phyloP scores from a whole-genome alignment of 305 asterid species.

The Fraxinus xanthoxyloides region DNA sequence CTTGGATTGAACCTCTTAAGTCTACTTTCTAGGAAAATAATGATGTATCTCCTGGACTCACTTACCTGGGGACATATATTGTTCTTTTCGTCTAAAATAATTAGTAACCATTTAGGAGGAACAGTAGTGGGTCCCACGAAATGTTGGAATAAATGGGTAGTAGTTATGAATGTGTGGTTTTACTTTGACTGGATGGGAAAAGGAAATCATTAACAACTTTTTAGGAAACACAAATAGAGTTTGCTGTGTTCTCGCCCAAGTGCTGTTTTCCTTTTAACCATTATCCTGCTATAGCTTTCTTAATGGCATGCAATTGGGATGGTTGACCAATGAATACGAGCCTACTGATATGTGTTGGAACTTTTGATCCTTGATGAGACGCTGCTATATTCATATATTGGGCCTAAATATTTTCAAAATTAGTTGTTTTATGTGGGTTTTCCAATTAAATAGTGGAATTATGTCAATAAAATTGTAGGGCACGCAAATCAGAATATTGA shows the following conservation, averaged over 20 bases:
- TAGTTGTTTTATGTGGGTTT: not conserved
- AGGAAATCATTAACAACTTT: not conserved
- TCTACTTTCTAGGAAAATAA: not conserved
- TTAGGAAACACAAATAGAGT: not conserved
- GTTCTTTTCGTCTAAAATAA: not conserved
- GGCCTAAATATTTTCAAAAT: not conserved
- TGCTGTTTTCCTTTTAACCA: not conserved
- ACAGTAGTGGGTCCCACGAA: not conserved
- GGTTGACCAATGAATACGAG: not conserved
- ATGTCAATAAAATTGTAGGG: not conserved
- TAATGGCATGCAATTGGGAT: not conserved
- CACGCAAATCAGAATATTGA: not conserved
- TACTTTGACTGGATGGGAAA: not conserved
- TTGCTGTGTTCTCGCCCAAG: not conserved
- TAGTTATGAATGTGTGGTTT: not conserved
- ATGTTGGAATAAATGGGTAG: not conserved
- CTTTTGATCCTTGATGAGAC: not conserved
- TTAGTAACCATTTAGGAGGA: not conserved
- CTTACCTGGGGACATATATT: not conserved
- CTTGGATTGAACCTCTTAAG: slow-evolving; percentile 13
- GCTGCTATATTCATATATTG: not conserved
- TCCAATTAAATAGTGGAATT: not conserved
- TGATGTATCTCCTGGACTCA: not conserved
- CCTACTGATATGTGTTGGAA: not conserved
- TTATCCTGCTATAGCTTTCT: not conserved